Evolutionary conservation across 1,284 basidiomycete species (phyloP).

Genomic region (Kalmanozyma brasiliensis): DNA sequence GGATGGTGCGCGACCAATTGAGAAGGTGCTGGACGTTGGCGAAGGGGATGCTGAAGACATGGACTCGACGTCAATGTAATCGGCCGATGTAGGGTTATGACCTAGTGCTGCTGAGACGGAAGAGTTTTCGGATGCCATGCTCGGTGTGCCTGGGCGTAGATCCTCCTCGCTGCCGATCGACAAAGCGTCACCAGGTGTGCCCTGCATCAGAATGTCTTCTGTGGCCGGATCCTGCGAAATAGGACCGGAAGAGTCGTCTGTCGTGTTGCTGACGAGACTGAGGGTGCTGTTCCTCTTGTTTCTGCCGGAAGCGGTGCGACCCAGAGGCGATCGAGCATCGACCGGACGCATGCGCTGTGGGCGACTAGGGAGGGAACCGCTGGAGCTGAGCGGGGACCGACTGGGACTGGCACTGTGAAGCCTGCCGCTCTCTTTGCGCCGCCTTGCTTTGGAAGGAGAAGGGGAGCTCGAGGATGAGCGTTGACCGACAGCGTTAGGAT

Average conservation of each 20-base stretch:
- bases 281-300: conserved; percentile 31
- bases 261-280: conserved; percentile 10
- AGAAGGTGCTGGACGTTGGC: conserved; percentile 32
- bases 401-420: conserved; percentile 34
- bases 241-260: not conserved
- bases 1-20: conserved; percentile 37
- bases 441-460: not conserved
- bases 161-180: not conserved
- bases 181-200: not conserved
- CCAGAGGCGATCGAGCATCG: conserved; percentile 17
- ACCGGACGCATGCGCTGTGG: conserved; percentile 21
- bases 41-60: conserved; percentile 9
- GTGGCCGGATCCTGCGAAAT: not conserved
- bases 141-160: conserved; percentile 13
- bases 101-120: conserved; percentile 13
- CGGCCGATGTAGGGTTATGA: not conserved
- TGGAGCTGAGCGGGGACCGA: conserved; percentile 12
- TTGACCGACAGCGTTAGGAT: not conserved
- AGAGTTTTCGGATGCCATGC: conserved; percentile 25
- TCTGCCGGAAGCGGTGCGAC: conserved; percentile 3
- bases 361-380: conserved; percentile 2
- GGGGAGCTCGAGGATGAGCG: conserved; percentile 13
- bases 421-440: conserved; percentile 26
- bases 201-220: conserved; percentile 14
- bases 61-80: conserved; percentile 7